phyloP scores from a whole-genome alignment of 176 grass and related monocot genomes.

The Pharus latifolius region DNA sequence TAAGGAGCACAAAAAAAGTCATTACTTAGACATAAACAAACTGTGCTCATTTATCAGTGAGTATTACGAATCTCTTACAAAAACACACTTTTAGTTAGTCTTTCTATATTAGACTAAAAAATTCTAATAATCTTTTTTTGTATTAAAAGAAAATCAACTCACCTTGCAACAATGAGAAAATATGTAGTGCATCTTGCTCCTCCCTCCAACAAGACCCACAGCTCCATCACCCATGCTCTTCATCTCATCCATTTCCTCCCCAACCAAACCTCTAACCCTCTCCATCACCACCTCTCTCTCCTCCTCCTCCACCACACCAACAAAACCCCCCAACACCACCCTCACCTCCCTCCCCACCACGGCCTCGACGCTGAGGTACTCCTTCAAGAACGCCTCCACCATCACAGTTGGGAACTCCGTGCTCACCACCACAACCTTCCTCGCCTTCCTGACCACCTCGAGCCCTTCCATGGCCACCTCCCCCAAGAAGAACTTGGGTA shows the following conservation, averaged over 20 bases:
- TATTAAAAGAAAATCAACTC: too few relatives aligned
- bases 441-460: conserved; percentile 27
- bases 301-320: conserved; percentile 13
- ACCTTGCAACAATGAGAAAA: conserved; percentile 26
- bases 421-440: conserved; percentile 37
- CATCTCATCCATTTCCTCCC: neutral
- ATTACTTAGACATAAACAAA: too few relatives aligned
- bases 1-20: too few relatives aligned
- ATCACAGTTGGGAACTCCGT: conserved; percentile 49
- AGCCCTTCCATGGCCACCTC: conserved; percentile 46
- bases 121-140: too few relatives aligned
- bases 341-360: conserved; percentile 46
- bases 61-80: too few relatives aligned
- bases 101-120: too few relatives aligned
- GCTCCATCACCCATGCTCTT: conserved; percentile 8
- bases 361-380: conserved; percentile 44
- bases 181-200: neutral
- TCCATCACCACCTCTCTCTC: neutral
- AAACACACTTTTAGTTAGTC: too few relatives aligned
- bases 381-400: conserved; percentile 59
- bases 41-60: too few relatives aligned
- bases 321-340: conserved; percentile 18
- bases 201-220: conserved; percentile 1
- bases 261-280: neutral
- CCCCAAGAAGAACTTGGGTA: conserved; percentile 71